Evolutionary conservation across 2,329 filamentous ascomycete species (phyloP).

Genomic region (Anthostomella pinea): DNA sequence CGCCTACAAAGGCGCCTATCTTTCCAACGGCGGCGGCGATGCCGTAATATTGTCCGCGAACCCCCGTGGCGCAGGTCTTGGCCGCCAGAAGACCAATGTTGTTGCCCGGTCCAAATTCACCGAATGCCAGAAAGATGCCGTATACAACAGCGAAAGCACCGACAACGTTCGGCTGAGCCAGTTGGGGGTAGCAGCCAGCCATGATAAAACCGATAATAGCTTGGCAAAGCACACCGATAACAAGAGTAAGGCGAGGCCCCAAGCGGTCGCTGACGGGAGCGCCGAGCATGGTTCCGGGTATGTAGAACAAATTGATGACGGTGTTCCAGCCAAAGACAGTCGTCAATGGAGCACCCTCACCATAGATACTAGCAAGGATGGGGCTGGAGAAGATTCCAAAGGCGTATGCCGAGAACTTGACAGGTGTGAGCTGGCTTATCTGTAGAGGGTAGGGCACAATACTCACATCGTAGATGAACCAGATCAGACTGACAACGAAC

Average conservation of each 20-base stretch:
- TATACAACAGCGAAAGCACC: conserved; percentile 78
- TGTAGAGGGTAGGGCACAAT: neutral
- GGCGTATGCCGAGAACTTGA: conserved; percentile 75
- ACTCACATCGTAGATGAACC: conserved; percentile 77
- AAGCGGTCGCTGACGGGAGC: conserved; percentile 75
- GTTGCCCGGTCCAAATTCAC: conserved; percentile 82
- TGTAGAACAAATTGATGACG: conserved; percentile 83
- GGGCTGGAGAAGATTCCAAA: conserved; percentile 82
- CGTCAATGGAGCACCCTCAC: conserved; percentile 60
- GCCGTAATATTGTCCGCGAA: conserved; percentile 73
- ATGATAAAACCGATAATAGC: conserved; percentile 84
- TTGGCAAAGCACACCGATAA: conserved; percentile 68
- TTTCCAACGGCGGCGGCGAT: conserved; percentile 73
- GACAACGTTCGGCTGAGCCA: conserved; percentile 66
- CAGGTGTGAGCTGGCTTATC: neutral
- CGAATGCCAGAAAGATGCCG: conserved; percentile 72
- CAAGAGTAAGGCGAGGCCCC: conserved; percentile 73
- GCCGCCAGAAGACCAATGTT: conserved; percentile 86
- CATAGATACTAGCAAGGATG: conserved; percentile 67
- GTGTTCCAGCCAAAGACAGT: conserved; percentile 86
- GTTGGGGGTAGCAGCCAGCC: conserved; percentile 70
- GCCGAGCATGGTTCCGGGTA: conserved; percentile 77
- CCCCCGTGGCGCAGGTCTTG: conserved; percentile 83
- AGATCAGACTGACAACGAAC: conserved; percentile 68
- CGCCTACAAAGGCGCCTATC: conserved; percentile 81